Percentiles rank a stretch among this genome's conserved stretches.
phyloP scores from a whole-genome alignment of 164 flowering plant genomes.

The Umbellularia californica region DNA sequence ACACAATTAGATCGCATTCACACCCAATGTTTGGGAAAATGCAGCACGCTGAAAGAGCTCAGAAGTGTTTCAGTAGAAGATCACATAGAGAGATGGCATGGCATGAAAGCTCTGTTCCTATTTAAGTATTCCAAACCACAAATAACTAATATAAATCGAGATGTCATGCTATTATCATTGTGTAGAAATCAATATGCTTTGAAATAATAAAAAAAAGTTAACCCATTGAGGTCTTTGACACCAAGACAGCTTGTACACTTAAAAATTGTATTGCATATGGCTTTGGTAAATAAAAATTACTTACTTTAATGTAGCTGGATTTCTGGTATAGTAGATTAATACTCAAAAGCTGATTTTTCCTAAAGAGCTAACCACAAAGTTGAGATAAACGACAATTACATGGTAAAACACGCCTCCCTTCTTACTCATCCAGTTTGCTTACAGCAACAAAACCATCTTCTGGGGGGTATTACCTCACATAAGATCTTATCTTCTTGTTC shows the following conservation, averaged over 20 bases:
- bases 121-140: background rate
- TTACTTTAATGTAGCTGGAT: background rate
- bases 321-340: background rate
- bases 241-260: background rate
- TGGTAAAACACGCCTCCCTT: background rate
- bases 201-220: background rate
- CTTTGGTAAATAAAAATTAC: background rate
- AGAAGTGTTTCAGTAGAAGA: background rate
- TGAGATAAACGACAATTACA: background rate
- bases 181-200: background rate
- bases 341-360: background rate
- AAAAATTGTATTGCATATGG: too few relatives aligned
- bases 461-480: constrained; percentile 62
- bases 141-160: background rate
- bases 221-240: background rate
- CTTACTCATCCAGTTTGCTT: background rate
- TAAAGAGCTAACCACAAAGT: background rate
- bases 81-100: background rate
- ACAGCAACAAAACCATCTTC: background rate
- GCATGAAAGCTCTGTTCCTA: background rate
- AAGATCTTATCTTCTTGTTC: constrained; percentile 88
- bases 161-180: background rate
- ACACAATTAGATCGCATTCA: constrained; percentile 9
- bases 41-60: background rate
- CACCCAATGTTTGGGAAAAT: background rate